A percentile compares a stretch with the other conserved stretches of the same genome.
Conservation (phyloP, 2,329 filamentous ascomycete species). For the Colletotrichum sp. region DNA sequence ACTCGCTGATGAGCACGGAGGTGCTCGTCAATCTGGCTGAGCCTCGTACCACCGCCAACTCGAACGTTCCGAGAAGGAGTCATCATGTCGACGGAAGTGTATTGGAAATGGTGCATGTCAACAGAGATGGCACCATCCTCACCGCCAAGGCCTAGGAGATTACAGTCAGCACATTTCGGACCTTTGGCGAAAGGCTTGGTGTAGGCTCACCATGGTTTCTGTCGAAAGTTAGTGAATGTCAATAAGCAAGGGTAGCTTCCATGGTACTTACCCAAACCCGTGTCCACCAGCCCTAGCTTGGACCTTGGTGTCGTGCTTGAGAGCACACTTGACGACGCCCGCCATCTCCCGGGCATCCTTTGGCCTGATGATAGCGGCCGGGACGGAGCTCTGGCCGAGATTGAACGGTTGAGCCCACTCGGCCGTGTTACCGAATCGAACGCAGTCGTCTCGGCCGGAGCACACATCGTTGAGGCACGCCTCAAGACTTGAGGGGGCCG, state of each 20-base stretch:
- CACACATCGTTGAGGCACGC: slow-evolving; percentile 53
- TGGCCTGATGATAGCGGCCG: slow-evolving; percentile 62
- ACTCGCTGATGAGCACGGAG: slow-evolving; percentile 58
- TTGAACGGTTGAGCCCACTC: slow-evolving; percentile 59
- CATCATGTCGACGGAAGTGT: slow-evolving; percentile 55
- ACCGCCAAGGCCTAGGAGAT: slow-evolving; percentile 46
- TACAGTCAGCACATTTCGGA: not conserved
- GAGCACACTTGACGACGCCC: slow-evolving; percentile 61
- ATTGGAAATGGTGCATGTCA: slow-evolving; percentile 57
- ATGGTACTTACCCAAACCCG: slow-evolving; percentile 58
- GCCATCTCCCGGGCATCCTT: slow-evolving; percentile 57
- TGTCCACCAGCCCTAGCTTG: slow-evolving; percentile 69
- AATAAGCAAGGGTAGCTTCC: too few species aligned
- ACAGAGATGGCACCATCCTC: slow-evolving; percentile 55
- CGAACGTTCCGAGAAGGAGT: slow-evolving; percentile 52
- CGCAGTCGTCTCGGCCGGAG: slow-evolving; percentile 46
- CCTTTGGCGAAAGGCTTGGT: not conserved
- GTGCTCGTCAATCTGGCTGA: slow-evolving; percentile 54
- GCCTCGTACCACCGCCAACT: slow-evolving; percentile 56
- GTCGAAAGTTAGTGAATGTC: not conserved
- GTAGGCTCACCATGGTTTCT: not conserved
- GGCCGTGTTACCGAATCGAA: slow-evolving; percentile 38
- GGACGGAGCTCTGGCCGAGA: slow-evolving; percentile 52
- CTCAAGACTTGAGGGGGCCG: slow-evolving; percentile 31
- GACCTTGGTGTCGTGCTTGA: slow-evolving; percentile 52